Evolutionary conservation across 768 basidiomycete species (phyloP), one percentile per base, ranked within the genome.

Genomic region (Tulasnella sp.): DNA sequence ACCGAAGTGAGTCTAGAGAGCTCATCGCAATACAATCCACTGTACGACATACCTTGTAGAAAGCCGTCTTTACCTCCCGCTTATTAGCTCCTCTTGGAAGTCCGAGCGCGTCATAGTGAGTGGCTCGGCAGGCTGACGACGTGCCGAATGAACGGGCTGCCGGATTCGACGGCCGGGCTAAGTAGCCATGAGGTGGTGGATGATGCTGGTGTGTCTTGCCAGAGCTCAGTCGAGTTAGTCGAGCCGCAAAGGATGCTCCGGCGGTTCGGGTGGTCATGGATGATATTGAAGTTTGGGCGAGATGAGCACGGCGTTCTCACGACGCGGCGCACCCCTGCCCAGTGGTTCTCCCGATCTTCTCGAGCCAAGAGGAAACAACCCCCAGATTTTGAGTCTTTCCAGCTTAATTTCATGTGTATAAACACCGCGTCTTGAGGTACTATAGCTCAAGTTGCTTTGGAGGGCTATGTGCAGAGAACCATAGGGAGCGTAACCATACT

Each of bases 51-150:
- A 74, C 75, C 75, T 75, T 75, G 59, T 75, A 75, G 63, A 72
- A 75, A 6, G 64, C 41, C 14, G 74, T 62, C 47, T 75, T 75
- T 17, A 75, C 74, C 62, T 75, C 67, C 19, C 64, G 71, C 37
- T 64, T 67, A 39, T 62, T 69, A n/a, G 75, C 75, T 26, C 35
- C 64, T 29, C 36, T 42, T 19, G 36, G 69, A 32, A 75, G 40
- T 11, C 62, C 65, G 17, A 75, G 52, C 12, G 66, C 74, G 12
- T 75, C 75, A 42, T 75, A 75, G 35, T 73, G 73, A 6, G 65
- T 75, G 17, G 67, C 74, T 34, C 37, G 66, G n/a, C 66, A 67
- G 5, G 66, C 37, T 29, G 37, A 6, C 3, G 66, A 37, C 35
- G 36, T n/a, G 12, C 26, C 41, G 36, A 67, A 67, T 29, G 66